Conservation (phyloP, 768 basidiomycete genomes). For the Rhizopogon vesiculosus region DNA sequence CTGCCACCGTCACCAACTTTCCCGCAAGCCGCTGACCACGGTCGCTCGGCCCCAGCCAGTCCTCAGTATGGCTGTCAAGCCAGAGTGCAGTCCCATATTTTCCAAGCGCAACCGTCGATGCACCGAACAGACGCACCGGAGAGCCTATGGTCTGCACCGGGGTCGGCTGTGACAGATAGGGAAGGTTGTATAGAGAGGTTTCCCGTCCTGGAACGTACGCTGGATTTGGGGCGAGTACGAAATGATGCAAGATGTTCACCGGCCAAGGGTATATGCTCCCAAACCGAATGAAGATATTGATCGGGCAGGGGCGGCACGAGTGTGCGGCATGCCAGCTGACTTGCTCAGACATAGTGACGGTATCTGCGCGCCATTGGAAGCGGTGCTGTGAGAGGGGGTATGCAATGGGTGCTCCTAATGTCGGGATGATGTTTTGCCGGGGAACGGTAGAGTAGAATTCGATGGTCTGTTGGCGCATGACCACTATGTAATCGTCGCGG, state of each 20-base stretch:
- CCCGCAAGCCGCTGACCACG: conserved; percentile 60
- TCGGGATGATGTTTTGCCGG: conserved; percentile 12
- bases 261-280: conserved; percentile 63
- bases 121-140: conserved; percentile 54
- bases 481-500: conserved; percentile 38
- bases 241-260: conserved; percentile 65
- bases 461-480: conserved; percentile 37
- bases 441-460: conserved; percentile 38
- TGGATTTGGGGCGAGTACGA: conserved; percentile 42
- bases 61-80: conserved; percentile 60
- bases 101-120: conserved; percentile 50
- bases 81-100: conserved; percentile 59
- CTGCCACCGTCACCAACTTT: conserved; percentile 6
- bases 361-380: conserved; percentile 59
- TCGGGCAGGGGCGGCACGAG: conserved; percentile 19
- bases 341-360: conserved; percentile 35
- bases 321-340: conserved; percentile 15
- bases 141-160: conserved; percentile 40
- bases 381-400: conserved; percentile 41
- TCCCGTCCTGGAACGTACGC: conserved; percentile 20
- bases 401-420: conserved; percentile 19
- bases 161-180: conserved; percentile 37
- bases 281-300: conserved; percentile 57
- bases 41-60: conserved; percentile 38
- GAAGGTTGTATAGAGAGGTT: conserved; percentile 32